Base-by-base conservation (phyloP, 1,284 basidiomycete species). In the Pseudozyma sp. region DNA sequence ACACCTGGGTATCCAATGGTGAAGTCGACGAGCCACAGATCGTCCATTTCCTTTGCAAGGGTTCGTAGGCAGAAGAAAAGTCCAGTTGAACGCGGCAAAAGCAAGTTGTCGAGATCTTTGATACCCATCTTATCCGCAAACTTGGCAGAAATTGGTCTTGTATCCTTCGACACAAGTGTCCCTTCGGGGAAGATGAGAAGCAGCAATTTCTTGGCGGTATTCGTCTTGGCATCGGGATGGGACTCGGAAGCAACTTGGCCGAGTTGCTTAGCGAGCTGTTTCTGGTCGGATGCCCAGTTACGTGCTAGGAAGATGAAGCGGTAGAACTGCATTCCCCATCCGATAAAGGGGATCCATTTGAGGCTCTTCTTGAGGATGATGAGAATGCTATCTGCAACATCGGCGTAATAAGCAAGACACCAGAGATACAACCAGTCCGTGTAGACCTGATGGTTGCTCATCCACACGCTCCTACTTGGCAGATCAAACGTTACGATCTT, bases 11-110 rank as follows among this genome's bases (percentile, higher is more conserved):
- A 97, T 18, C 92, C 89, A 70, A 95, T 89, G 0, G 95, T 97
- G 21, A 79, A 73, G 43, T 83, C 79, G n/a, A 97, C 87, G 18
- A 99, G 86, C 77, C 91, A 89, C 68, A 98, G 87, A 65, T 89
- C 89, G 19, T 91, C 91, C 45, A 96, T 89, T 55, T 91, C 89
- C 18, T 92, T 91, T 10, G 90, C 88, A 10, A 98, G 88, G 0
- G 93, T 91, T 31, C 93, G 89, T 40, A 97, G 86, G 70, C 91
- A 93, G 84, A 93, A 94, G 68, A 92, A 91, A 54, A 97, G 87
- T 1, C 96, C 96, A 0, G 94, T 97, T 31, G 94, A 93, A 51
- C 95, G 89, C 0, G 96, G 96, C 51, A 97, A 89, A 8, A 99
- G 88, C 16, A 90, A 85, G 81, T 97, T 91, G 49, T 86, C 87